Evolutionary conservation across 176 grass and related monocot species (phyloP), one percentile per base, ranked within the genome.

Genomic region (Oryza officinalis): DNA sequence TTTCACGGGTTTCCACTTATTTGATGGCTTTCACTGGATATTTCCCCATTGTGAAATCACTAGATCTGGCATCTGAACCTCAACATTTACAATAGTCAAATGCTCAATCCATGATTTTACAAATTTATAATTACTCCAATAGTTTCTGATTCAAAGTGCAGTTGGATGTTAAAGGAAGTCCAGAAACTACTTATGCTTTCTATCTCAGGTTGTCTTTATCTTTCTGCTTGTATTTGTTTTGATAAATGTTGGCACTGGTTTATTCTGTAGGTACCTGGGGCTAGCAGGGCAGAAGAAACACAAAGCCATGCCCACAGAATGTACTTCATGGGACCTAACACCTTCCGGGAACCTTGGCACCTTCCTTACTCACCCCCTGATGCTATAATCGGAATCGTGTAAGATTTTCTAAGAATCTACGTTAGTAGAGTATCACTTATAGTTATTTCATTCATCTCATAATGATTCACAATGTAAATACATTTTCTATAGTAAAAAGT

Each of bases 251-350:
- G 35, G 35, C 10, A 6, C 13, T 27, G 13, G 14, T 28, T 80
- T 80, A 8, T 14, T 79, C 52, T 92, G 26, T 75, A 98, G 96
- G 96, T 98, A 80, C 85, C 96, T 69, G 96, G 93, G 46, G 92
- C 96, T n/a, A 98, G 91, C 84, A 88, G 88, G 88, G 96, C 72
- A 37, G 96, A 98, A 86, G 91, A 98, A 89, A 98, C 87, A 31
- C 96, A 98, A 83, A 96, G 96, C 73, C 96, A 98, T 90, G 93
- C 89, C 14, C 96, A 98, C 59, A 95, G 96, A 88, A 88, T 98
- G 85, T 94, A 98, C 76, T 98, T 98, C 87, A 98, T 98, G 96
- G 96, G 96, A 64, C 93, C 96, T 76, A 98, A 96, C 87, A 95
- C 96, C 57, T 98, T 98, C 76, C 86, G 91, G 79, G 96, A 98